phyloP scores from a whole-genome alignment of 495 filamentous ascomycete genomes.

The Penicillium malachiteum region DNA sequence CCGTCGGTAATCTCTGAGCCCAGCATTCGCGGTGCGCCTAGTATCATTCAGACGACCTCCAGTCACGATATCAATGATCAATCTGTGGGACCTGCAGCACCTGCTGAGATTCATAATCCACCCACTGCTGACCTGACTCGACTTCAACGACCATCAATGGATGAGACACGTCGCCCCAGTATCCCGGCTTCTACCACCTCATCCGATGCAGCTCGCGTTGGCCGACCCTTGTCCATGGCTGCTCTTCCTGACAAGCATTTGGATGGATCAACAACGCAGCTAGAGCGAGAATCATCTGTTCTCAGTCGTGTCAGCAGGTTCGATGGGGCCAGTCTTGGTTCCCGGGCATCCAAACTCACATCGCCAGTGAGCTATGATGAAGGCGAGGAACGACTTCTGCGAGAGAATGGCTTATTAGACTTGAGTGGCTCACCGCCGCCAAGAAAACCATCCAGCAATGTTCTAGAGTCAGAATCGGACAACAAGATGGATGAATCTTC shows the following conservation, averaged over 20 bases:
- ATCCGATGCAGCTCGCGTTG: slow-evolving; percentile 25
- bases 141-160: slow-evolving; percentile 17
- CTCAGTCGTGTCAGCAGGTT: slow-evolving; percentile 39
- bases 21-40: slow-evolving; percentile 16
- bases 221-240: slow-evolving; percentile 33
- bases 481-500: slow-evolving; percentile 34
- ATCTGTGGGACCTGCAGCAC: background rate
- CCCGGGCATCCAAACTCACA: slow-evolving; percentile 39
- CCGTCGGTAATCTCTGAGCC: slow-evolving; percentile 22
- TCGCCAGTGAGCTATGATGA: slow-evolving; percentile 42
- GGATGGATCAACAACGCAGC: background rate
- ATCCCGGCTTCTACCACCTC: slow-evolving; percentile 36
- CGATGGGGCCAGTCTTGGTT: slow-evolving; percentile 39
- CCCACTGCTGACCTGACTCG: slow-evolving; percentile 12
- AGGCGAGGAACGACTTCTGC: slow-evolving; percentile 49
- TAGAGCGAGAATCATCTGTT: slow-evolving; percentile 41
- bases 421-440: slow-evolving; percentile 38
- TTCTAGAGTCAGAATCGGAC: slow-evolving; percentile 37
- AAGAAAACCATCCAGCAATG: slow-evolving; percentile 34
- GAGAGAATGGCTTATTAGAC: slow-evolving; percentile 48
- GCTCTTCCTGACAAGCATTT: slow-evolving; percentile 8
- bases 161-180: slow-evolving; percentile 38
- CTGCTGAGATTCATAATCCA: background rate
- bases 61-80: slow-evolving; percentile 20
- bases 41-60: slow-evolving; percentile 19